Base-by-base conservation (phyloP, 805 yeast genomes). In the Spathaspora girioi region DNA sequence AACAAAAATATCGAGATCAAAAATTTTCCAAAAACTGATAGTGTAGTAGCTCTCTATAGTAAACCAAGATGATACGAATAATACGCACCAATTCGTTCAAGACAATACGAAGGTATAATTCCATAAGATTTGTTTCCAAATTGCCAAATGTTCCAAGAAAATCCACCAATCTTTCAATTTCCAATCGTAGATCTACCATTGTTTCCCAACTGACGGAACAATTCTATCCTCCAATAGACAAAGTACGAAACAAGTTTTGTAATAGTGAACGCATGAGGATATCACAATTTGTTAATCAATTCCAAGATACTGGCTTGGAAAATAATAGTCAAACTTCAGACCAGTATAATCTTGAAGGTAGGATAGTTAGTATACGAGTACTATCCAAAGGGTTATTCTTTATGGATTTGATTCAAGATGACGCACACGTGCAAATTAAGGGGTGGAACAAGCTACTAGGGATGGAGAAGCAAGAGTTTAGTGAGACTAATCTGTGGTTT, bases 321-420 rank as follows among this genome's bases (percentile, higher is more conserved):
- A 53, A 52, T 11, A 53, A 52, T 11, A 53, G 46, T 18, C 41
- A 35, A 19, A 52, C 52, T 4, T 2, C 3, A 7, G 51, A 51
- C 10, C 12, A 43, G 12, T 47, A 43, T 42, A 32, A 49, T 5
- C 27, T 67, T 6, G 78, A 81, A 54, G 97, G 96, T 0, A 79
- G 84, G 49, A 75, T 89, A 7, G 51, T 50, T 1, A 70, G 81
- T 18, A 75, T 89, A 0, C 65, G 97, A 38, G 77, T 73, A 48
- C 75, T 91, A 0, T 90, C 96, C 0, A 84, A 79, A 57, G 86
- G 85, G 1, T 77, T 89, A 69, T 67, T 79, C 41, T 89, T 89
- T 59, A 59, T 89, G 20, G 97, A 89, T 62, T 41, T 89, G 2
- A 59, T 71, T 0, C 93, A 87, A 58, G 93, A 87, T 59, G 75